Conservation (phyloP, 345 rosid genomes). For the Melaleuca alternifolia region DNA sequence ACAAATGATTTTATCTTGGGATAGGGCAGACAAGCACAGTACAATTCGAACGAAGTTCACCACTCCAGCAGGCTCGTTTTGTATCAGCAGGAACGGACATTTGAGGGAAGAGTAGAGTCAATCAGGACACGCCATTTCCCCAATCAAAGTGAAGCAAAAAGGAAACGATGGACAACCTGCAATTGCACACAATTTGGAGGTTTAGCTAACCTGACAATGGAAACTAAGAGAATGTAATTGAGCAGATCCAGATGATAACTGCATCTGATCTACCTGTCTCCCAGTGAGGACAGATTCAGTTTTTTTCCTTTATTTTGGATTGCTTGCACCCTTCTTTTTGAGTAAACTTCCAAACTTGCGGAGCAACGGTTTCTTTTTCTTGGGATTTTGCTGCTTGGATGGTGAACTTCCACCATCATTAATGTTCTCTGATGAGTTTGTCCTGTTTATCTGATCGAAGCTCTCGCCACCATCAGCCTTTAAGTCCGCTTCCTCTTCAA, state of each 20-base stretch:
- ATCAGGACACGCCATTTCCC: not conserved
- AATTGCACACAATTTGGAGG: not conserved
- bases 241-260: not conserved
- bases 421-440: constrained; percentile 39
- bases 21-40: not conserved
- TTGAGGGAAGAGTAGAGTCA: not conserved
- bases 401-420: constrained; percentile 45
- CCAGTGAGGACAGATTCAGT: not conserved
- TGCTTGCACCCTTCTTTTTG: constrained; percentile 75
- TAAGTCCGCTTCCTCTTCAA: constrained; percentile 64
- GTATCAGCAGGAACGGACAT: not conserved
- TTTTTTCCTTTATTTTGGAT: constrained; percentile 37
- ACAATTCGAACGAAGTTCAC: not conserved
- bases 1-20: not conserved
- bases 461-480: constrained; percentile 54
- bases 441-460: constrained; percentile 54
- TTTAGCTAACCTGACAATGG: not conserved
- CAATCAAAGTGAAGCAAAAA: not conserved
- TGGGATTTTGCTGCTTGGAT: constrained; percentile 45
- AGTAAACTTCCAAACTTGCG: constrained; percentile 88
- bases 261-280: not conserved
- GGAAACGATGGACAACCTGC: not conserved
- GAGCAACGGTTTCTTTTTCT: constrained; percentile 90
- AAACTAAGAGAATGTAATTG: not conserved
- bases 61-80: not conserved